Conservation (phyloP, 305 asterid genomes). For the Galium porrigens region DNA sequence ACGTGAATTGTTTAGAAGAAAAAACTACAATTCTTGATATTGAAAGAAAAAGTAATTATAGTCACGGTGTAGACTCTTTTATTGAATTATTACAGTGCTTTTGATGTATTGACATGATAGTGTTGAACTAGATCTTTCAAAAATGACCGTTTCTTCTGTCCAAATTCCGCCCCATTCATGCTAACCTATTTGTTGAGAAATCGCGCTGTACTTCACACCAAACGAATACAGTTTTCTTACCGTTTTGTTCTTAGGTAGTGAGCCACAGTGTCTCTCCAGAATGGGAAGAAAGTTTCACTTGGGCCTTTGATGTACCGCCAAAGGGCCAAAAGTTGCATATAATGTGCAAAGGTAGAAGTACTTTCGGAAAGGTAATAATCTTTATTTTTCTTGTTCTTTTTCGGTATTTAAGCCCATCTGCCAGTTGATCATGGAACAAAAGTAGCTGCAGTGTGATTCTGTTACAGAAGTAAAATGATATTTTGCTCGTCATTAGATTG, state of each 20-base stretch:
- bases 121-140: background rate
- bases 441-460: background rate
- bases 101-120: background rate
- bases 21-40: background rate
- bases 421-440: background rate
- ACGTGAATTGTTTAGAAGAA: background rate
- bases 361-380: slow-evolving; percentile 69
- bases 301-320: slow-evolving; percentile 90
- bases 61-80: background rate
- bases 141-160: background rate
- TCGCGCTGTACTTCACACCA: background rate
- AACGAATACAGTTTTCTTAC: background rate
- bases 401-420: background rate
- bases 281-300: slow-evolving; percentile 72
- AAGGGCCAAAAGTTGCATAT: slow-evolving; percentile 77
- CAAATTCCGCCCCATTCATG: background rate
- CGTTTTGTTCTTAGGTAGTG: slow-evolving; percentile 36
- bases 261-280: slow-evolving; percentile 57
- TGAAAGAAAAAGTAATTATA: background rate
- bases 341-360: slow-evolving; percentile 51
- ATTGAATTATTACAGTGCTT: background rate
- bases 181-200: background rate
- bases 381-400: slow-evolving; percentile 13
- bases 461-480: background rate
- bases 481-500: background rate